Evolutionary conservation across 1,284 basidiomycete species (phyloP), one percentile per base, ranked within the genome.

Genomic region (Cutaneotrichosporon sp.): DNA sequence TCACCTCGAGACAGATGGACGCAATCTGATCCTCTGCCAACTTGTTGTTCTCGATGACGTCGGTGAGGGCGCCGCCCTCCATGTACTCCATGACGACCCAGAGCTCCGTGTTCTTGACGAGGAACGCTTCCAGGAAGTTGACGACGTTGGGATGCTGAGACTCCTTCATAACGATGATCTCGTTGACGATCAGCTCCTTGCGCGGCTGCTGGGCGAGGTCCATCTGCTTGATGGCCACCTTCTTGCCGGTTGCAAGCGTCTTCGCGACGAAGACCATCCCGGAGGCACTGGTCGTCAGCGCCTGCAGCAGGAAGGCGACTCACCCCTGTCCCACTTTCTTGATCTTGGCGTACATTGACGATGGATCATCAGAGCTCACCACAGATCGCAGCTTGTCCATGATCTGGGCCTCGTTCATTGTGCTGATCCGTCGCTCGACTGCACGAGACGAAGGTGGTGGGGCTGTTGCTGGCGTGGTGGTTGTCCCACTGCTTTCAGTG

Each of bases 1-100:
- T 69, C 65, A 92, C 94, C 87, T 98, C 95, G 0, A 91, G 83
- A 72, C 86, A 91, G 69, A 99, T 98, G 70, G 90, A 90, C 4
- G 93, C 89, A 57, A 99, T 99, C 81, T 99, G 97, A 72, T 94
- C 92, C 81, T 99, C 95, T 73, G 91, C 91, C 66, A 99, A 81
- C 56, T 91, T 89, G 80, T 99, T 98, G 76, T 97, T 95, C 82
- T 97, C 95, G 69, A 99, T 98, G 53, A 99, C 89, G 80, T 99
- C 97, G 14, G 95, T 98, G 69, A 99, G 82, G 14, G 94, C 92
- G 55, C 95, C 97, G 51, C 97, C 95, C 80, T 98, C 95, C 95
- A 99, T 99, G 77, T 92, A 98, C 82, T 99, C 95, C 95, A 99
- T 98, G 62, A 98, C 94, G 49, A 99, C 95, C 95, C 95, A 99